Percentiles rank a stretch among this genome's conserved stretches.
These are phyloP conservation scores for Parasitella parasitica DNA, from an alignment of 371 early-diverging fungal genomes.

Conservation along the genomic window DNA sequence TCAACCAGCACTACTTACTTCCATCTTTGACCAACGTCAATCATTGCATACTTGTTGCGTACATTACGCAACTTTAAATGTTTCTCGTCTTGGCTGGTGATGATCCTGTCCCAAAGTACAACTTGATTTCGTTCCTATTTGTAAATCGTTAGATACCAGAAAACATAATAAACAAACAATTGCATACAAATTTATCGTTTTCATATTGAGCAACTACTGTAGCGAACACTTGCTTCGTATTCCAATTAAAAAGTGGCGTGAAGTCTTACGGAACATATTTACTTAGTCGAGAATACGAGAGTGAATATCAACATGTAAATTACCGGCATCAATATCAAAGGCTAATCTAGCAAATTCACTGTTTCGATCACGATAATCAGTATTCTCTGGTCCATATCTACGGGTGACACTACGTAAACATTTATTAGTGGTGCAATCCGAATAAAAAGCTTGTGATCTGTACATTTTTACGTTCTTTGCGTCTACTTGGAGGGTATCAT, in stretches of 20 bases:
- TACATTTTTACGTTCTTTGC: slow-evolving; percentile 58
- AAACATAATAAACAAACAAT: background rate
- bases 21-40: slow-evolving; percentile 67
- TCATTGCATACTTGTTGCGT: slow-evolving; percentile 75
- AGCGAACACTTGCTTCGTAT: slow-evolving; percentile 94
- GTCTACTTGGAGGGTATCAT: slow-evolving; percentile 44
- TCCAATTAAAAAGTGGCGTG: slow-evolving; percentile 89
- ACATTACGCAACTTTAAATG: slow-evolving; percentile 57
- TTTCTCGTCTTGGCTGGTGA: slow-evolving; percentile 70
- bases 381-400: slow-evolving; percentile 62
- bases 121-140: slow-evolving; percentile 68
- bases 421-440: background rate
- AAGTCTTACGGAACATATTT: slow-evolving; percentile 62
- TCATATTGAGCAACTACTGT: slow-evolving; percentile 85
- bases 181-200: slow-evolving; percentile 58
- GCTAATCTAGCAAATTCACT: slow-evolving; percentile 68
- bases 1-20: slow-evolving; percentile 46
- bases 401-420: slow-evolving; percentile 44
- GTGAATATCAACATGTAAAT: background rate
- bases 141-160: background rate
- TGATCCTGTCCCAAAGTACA: slow-evolving; percentile 92
- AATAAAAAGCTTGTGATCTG: background rate
- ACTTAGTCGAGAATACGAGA: background rate
- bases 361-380: slow-evolving; percentile 60
- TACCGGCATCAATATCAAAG: slow-evolving; percentile 80